Evolutionary conservation across 2,329 filamentous ascomycete species (phyloP).

Genomic region (Cladosporium colombiae): DNA sequence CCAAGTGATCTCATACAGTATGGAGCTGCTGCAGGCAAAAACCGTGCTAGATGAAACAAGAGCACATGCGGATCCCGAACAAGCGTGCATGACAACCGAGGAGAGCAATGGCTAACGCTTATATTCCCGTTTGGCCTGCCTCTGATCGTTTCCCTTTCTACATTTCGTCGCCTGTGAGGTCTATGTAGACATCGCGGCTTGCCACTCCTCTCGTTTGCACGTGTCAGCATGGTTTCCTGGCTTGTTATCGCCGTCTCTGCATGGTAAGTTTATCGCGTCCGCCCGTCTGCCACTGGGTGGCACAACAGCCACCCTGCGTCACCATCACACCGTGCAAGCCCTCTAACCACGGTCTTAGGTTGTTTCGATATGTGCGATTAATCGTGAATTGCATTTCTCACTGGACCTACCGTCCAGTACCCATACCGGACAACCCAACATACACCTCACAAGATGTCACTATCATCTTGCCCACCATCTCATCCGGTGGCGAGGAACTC

Average conservation of each 20-base stretch:
- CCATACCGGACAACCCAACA: conserved; percentile 76
- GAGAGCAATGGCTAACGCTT: conserved; percentile 33
- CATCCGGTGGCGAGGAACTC: conserved; percentile 81
- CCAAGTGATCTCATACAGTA: conserved; percentile 32
- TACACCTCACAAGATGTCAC: conserved; percentile 84
- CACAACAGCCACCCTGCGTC: conserved; percentile 2
- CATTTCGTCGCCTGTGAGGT: conserved; percentile 28
- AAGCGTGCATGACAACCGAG: conserved; percentile 38
- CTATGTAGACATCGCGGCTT: conserved; percentile 33
- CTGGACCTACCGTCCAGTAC: conserved; percentile 83
- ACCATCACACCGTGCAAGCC: not conserved
- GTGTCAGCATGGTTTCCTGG: conserved; percentile 39
- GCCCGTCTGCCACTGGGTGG: not conserved
- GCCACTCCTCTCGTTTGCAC: conserved; percentile 35
- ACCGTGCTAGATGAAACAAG: conserved; percentile 29
- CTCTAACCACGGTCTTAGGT: conserved; percentile 51
- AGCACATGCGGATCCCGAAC: conserved; percentile 33
- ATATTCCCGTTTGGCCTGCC: conserved; percentile 30
- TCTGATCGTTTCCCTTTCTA: conserved; percentile 25
- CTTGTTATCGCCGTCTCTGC: conserved; percentile 35
- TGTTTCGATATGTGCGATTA: conserved; percentile 84
- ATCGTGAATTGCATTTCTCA: conserved; percentile 83
- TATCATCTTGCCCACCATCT: conserved; percentile 89
- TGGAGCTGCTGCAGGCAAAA: conserved; percentile 28
- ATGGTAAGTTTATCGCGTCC: conserved; percentile 32